A percentile compares a stretch with the other conserved stretches of the same genome.
These are phyloP conservation scores for Scytalidium lignicola DNA, from an alignment of 2,329 filamentous ascomycete species.

Conservation along the genomic window DNA sequence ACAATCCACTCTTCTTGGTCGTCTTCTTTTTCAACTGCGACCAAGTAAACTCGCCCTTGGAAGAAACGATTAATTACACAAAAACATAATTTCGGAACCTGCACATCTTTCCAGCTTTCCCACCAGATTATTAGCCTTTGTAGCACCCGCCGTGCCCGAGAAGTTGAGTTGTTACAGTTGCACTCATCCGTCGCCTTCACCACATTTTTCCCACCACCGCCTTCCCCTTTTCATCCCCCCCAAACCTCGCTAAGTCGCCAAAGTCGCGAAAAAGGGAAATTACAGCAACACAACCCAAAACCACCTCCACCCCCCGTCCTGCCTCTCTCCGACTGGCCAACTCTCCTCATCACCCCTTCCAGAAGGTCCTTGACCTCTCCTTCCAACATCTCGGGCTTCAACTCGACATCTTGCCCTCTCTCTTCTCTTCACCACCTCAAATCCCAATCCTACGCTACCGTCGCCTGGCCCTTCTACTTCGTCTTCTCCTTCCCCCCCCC, in stretches of 20 bases:
- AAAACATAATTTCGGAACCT: too few species aligned
- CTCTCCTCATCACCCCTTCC: neutral
- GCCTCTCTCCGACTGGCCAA: neutral
- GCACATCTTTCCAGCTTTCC: too few species aligned
- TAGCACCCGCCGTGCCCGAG: too few species aligned
- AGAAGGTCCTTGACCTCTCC: neutral
- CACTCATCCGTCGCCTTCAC: too few species aligned
- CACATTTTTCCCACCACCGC: slow-evolving; percentile 1
- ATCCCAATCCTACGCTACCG: too few species aligned
- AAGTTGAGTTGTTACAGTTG: too few species aligned
- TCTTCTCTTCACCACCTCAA: neutral
- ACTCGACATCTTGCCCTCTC: neutral
- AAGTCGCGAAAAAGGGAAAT: slow-evolving; percentile 25
- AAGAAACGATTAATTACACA: too few species aligned
- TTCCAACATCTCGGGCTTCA: neutral
- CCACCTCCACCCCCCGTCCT: neutral
- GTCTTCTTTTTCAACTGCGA: too few species aligned
- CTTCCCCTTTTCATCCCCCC: slow-evolving; percentile 13
- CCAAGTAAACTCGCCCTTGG: too few species aligned
- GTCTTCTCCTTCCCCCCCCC: neutral
- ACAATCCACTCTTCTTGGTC: too few species aligned
- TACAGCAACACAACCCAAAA: slow-evolving; percentile 12
- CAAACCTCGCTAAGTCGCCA: slow-evolving; percentile 18
- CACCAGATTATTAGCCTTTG: too few species aligned
- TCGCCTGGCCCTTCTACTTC: neutral